Percentiles rank a stretch among this genome's conserved stretches.
Conservation (phyloP, 2,329 filamentous ascomycete genomes). For the Kalaharituber pfeilii region DNA sequence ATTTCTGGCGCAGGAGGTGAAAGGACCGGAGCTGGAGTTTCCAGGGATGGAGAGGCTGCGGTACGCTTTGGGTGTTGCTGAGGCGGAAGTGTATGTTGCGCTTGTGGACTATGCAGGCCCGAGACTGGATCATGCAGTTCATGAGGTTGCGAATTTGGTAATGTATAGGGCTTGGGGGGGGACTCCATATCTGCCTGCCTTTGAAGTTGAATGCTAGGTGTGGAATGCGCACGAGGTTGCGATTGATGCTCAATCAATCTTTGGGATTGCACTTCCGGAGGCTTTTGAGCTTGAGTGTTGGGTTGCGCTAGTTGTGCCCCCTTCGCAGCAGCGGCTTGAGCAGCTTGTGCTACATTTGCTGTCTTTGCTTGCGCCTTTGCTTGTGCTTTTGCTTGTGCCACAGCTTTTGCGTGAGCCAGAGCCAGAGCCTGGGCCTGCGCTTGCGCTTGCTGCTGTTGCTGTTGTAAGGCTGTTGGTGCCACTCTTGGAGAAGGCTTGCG, state of each 20-base stretch:
- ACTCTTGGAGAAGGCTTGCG: background rate
- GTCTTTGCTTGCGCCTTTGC: background rate
- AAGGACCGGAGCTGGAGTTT: background rate
- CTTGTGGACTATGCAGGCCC: too few species aligned
- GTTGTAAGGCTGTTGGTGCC: too few species aligned
- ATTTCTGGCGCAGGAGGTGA: background rate
- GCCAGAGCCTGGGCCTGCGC: background rate
- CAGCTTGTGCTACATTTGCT: background rate
- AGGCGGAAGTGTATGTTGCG: too few species aligned
- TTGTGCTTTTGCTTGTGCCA: background rate
- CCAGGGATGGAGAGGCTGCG: background rate
- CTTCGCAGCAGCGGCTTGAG: background rate
- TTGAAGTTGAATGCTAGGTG: background rate
- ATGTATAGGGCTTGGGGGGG: too few species aligned
- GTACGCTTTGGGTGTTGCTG: background rate
- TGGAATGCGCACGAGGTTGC: background rate
- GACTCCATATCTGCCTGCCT: too few species aligned
- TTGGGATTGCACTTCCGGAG: background rate
- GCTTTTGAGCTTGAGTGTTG: background rate
- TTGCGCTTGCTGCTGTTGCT: background rate
- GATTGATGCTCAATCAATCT: background rate
- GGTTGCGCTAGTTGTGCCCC: background rate
- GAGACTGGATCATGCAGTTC: too few species aligned
- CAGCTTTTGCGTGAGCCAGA: background rate
- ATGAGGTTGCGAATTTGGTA: too few species aligned